Evolutionary conservation across 768 basidiomycete genomes (phyloP).

Genomic region (Amyloporia xantha): DNA sequence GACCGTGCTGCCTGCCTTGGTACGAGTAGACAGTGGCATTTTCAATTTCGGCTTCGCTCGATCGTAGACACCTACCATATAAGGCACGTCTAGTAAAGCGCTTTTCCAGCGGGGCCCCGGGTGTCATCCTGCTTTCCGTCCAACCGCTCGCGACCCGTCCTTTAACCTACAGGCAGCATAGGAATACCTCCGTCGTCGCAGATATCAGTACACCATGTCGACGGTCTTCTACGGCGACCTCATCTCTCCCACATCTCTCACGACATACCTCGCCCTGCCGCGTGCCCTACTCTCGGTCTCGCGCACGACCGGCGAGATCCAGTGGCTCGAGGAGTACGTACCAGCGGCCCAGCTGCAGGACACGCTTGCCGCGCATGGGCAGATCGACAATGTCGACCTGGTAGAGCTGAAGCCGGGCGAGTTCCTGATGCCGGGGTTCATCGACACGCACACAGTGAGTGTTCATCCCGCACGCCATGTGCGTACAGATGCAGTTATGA

Average conservation of each 20-base stretch:
- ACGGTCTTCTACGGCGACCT: slow-evolving; percentile 52
- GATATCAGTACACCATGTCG: no score
- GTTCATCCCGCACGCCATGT: background rate
- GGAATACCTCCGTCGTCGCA: no score
- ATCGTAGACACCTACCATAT: background rate
- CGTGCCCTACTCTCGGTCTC: slow-evolving; percentile 49
- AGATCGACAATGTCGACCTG: slow-evolving; percentile 27
- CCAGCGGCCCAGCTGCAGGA: slow-evolving; percentile 39
- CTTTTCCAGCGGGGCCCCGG: no score
- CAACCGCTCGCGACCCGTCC: no score
- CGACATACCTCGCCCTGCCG: slow-evolving; percentile 39
- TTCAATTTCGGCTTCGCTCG: background rate
- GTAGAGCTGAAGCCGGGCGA: slow-evolving; percentile 37
- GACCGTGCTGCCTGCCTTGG: no score
- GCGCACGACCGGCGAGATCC: slow-evolving; percentile 44
- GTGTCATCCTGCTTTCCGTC: no score
- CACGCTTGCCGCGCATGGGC: slow-evolving; percentile 45
- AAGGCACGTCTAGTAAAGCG: background rate
- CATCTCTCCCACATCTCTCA: slow-evolving; percentile 44
- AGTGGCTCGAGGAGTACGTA: slow-evolving; percentile 66
- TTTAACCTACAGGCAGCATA: no score
- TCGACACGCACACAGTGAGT: slow-evolving; percentile 88
- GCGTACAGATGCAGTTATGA: background rate
- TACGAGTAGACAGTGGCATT: no score
- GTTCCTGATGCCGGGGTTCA: slow-evolving; percentile 82